Conservation (phyloP, 2,329 filamentous ascomycete species). For the Penicillium fuscoglaucum region DNA sequence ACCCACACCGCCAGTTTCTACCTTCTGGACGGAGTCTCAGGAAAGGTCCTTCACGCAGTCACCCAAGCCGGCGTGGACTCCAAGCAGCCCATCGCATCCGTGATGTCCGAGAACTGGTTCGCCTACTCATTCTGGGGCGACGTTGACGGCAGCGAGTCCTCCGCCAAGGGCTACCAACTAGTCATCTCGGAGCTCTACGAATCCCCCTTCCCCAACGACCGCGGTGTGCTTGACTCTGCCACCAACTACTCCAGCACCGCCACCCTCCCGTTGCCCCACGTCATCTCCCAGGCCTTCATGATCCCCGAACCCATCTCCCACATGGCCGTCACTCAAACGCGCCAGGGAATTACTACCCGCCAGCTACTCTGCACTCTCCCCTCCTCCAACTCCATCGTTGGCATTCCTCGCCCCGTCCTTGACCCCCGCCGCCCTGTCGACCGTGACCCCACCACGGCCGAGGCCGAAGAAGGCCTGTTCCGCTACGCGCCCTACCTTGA, state of each 20-base stretch:
- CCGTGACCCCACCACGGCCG: constrained; percentile 75
- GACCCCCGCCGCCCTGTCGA: constrained; percentile 85
- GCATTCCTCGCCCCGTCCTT: constrained; percentile 74
- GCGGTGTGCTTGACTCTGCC: constrained; percentile 70
- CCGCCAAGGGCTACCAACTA: constrained; percentile 80
- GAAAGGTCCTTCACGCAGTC: constrained; percentile 71
- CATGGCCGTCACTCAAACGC: constrained; percentile 81
- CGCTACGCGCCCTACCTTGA: constrained; percentile 76
- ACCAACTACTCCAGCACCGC: constrained; percentile 71
- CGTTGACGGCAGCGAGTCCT: constrained; percentile 42
- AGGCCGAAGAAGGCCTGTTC: constrained; percentile 79
- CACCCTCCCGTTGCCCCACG: constrained; percentile 65
- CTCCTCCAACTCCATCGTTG: constrained; percentile 70
- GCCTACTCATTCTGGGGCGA: constrained; percentile 74
- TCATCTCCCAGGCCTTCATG: constrained; percentile 77
- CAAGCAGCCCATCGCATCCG: constrained; percentile 70
- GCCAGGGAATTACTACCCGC: constrained; percentile 85
- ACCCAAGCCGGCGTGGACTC: constrained; percentile 73
- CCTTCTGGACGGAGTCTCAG: constrained; percentile 82
- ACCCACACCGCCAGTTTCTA: constrained; percentile 65
- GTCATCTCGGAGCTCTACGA: constrained; percentile 88
- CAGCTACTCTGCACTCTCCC: constrained; percentile 79
- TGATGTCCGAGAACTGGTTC: constrained; percentile 93
- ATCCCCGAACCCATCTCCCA: constrained; percentile 75
- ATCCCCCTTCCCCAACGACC: constrained; percentile 77